Conservation (phyloP, 1,284 basidiomycete species). For the Trametes hirsuta region DNA sequence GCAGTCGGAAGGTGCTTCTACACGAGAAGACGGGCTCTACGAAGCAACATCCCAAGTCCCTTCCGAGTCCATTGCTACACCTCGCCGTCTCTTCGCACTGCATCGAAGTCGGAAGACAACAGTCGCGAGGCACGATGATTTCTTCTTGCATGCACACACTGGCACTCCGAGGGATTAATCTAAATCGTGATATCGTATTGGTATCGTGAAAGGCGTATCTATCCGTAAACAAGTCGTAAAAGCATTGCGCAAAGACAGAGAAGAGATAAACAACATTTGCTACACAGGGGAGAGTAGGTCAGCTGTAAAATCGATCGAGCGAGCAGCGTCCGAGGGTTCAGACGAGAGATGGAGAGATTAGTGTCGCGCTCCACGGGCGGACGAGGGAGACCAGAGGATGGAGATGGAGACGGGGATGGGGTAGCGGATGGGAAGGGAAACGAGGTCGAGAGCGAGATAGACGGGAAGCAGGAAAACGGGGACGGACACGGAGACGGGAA, state of each 20-base stretch:
- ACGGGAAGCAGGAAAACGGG: conserved; percentile 11
- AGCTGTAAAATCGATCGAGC: conserved; percentile 24
- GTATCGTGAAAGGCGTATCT: conserved; percentile 27
- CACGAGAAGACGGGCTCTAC: too few species aligned
- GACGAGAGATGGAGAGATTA: conserved; percentile 8
- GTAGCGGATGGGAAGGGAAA: conserved; percentile 9
- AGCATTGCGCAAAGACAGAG: conserved; percentile 12
- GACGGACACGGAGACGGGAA: conserved; percentile 3
- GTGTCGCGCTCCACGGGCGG: conserved; percentile 16
- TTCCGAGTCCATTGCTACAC: too few species aligned
- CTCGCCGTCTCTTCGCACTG: too few species aligned
- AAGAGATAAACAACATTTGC: conserved; percentile 24
- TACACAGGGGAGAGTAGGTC: conserved; percentile 23
- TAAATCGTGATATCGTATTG: conserved; percentile 29
- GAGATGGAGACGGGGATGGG: neutral
- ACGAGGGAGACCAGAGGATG: neutral
- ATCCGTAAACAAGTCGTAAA: conserved; percentile 26
- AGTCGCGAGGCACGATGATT: too few species aligned
- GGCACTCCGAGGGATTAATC: conserved; percentile 9
- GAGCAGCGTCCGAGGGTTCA: conserved; percentile 7
- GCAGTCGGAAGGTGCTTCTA: too few species aligned
- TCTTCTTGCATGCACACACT: neutral
- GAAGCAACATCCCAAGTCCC: too few species aligned
- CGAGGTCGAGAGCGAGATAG: conserved; percentile 16
- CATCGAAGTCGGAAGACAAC: too few species aligned